phyloP scores from a whole-genome alignment of 495 filamentous ascomycete species.

The Talaromyces adpressus region DNA sequence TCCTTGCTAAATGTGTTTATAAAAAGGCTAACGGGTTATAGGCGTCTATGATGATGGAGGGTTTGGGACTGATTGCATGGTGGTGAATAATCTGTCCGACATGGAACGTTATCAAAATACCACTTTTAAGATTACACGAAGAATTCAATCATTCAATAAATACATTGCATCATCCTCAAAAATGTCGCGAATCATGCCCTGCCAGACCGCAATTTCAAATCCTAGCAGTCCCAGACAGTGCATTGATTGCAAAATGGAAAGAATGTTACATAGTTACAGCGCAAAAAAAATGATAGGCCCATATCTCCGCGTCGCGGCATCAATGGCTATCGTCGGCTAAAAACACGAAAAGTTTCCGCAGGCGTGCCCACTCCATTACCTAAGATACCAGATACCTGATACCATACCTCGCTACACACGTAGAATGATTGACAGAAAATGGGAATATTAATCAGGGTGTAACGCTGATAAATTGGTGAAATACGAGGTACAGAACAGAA shows the following conservation, averaged over 20 bases:
- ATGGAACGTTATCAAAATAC: background rate
- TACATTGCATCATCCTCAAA: background rate
- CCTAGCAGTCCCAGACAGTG: background rate
- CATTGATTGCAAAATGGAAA: background rate
- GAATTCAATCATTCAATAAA: background rate
- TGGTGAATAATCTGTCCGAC: slow-evolving; percentile 28
- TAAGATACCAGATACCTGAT: background rate
- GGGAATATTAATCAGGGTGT: background rate
- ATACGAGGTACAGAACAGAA: background rate
- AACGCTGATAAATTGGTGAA: background rate
- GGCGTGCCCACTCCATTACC: background rate
- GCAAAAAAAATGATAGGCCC: background rate
- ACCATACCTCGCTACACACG: background rate
- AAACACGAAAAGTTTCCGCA: background rate
- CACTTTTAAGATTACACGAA: background rate
- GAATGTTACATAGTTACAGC: background rate
- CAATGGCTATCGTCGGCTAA: background rate
- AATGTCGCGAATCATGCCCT: background rate
- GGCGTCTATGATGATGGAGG: slow-evolving; percentile 49
- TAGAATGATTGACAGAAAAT: background rate
- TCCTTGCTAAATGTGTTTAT: no score
- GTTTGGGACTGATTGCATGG: slow-evolving; percentile 42
- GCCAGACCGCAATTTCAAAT: background rate
- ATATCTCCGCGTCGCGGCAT: background rate
- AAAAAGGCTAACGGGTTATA: slow-evolving; percentile 14